Evolutionary conservation across 768 basidiomycete genomes (phyloP), one percentile per base, ranked within the genome.

Genomic region (Scleroderma bovista): DNA sequence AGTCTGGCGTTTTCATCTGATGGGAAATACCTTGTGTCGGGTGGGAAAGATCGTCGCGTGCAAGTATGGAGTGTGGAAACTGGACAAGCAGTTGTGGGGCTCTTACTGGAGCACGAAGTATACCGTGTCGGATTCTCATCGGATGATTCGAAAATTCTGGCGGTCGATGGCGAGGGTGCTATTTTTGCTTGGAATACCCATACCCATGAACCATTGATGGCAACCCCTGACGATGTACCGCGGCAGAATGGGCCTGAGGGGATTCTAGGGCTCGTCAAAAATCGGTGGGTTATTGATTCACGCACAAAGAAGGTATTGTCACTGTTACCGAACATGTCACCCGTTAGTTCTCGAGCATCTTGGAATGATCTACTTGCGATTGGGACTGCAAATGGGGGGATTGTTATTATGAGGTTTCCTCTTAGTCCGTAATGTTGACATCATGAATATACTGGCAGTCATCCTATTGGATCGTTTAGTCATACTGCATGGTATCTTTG

Each of bases 241-340:
- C 4, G 3, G 1, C 6, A 1, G 20, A 47, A 60, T 15, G 34
- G 43, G 31, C 16, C 19, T 10, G 46, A 48, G 16, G 61, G 57
- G 0, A 38, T 26, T 15, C 47, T 64, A 16, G 46, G 10, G 2
- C 13, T 68, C 24, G 13, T 43, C 29, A 55, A 58, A 46, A 57
- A 59, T 2, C 50, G 31, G 36, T 68, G 64, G 64, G 51, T 66
- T 16, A 54, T 60, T 47, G 57, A 68, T 13, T 50, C 46, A 42
- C 48, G 6, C 46, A 61, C 59, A 8, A 1, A 49, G 16, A 51
- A 48, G 0, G 41, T 20, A 26, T 5, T 65, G 52, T 46, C 54
- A 26, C 36, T 66, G 39, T 46, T 65, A 47, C 64, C 64, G 1
- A 65, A 65, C 13, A 65, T 65, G 64, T 59, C 64, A 16, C 61